Evolutionary conservation across 2,329 filamentous ascomycete genomes (phyloP).

Genomic region (Ambrosiella xylebori): DNA sequence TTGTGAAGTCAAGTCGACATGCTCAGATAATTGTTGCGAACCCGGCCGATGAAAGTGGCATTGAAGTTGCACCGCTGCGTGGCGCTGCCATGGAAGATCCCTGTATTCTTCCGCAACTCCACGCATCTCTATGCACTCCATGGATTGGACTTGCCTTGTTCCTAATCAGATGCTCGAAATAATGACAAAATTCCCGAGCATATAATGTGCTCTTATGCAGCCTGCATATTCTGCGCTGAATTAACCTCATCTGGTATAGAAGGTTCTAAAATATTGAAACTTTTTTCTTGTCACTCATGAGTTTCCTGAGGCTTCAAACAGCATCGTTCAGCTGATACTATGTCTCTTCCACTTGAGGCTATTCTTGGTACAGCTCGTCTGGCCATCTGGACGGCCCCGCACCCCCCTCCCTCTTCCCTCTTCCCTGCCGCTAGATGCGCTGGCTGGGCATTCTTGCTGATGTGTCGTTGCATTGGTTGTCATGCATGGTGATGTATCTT

Average conservation of each 20-base stretch:
- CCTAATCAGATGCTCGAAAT: neutral
- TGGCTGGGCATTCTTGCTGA: slow-evolving; percentile 2
- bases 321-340: no score
- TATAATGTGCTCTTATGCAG: neutral
- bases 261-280: neutral
- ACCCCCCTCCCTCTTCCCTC: neutral
- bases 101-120: neutral
- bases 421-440: neutral
- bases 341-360: no score
- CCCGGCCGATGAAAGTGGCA: neutral
- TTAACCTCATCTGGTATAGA: neutral
- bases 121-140: neutral
- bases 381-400: neutral
- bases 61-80: slow-evolving; percentile 1
- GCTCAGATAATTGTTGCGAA: neutral
- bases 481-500: slow-evolving; percentile 9
- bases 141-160: neutral
- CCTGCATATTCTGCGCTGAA: neutral
- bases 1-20: neutral
- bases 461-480: neutral
- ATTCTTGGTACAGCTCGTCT: no score
- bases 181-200: neutral
- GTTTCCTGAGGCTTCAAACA: neutral
- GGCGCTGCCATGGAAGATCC: neutral
- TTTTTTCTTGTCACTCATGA: neutral